phyloP scores from a whole-genome alignment of 2,329 filamentous ascomycete species.

The Fusarium verticillioides region DNA sequence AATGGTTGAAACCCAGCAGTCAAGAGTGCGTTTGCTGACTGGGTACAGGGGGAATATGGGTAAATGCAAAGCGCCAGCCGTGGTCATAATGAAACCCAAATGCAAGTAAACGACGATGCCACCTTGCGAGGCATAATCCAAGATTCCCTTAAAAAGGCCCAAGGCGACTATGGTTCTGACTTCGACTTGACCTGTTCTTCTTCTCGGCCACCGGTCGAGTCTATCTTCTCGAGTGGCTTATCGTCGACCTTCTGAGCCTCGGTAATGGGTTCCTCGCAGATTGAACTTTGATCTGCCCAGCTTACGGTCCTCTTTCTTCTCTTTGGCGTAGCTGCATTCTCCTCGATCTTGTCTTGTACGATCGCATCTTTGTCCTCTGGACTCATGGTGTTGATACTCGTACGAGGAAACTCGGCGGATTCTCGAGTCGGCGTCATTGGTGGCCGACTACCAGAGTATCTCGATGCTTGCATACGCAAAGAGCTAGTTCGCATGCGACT shows the following conservation, averaged over 20 bases:
- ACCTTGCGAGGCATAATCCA: not conserved
- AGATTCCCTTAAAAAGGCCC: not conserved
- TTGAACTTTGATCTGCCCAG: constrained; percentile 39
- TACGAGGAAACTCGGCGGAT: constrained; percentile 41
- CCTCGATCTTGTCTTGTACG: constrained; percentile 30
- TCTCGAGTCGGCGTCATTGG: constrained; percentile 49
- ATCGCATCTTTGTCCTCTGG: constrained; percentile 31
- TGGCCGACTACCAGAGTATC: constrained; percentile 39
- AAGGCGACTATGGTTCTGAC: constrained; percentile 9
- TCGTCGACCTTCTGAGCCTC: constrained; percentile 19
- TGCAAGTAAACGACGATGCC: not conserved
- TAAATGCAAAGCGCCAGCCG: constrained; percentile 13
- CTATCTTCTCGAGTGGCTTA: constrained; percentile 30
- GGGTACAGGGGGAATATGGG: constrained; percentile 17
- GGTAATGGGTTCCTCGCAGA: constrained; percentile 25
- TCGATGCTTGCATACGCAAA: constrained; percentile 44
- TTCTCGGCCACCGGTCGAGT: constrained; percentile 10
- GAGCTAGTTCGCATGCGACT: constrained; percentile 49
- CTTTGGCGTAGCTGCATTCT: constrained; percentile 25
- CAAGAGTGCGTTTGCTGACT: constrained; percentile 1
- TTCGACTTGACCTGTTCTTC: constrained; percentile 7
- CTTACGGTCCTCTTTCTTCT: constrained; percentile 39
- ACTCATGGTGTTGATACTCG: constrained; percentile 9
- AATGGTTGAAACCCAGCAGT: constrained; percentile 16
- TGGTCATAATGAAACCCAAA: constrained; percentile 6